Evolutionary conservation across 2,329 filamentous ascomycete genomes (phyloP), one percentile per base, ranked within the genome.

Genomic region (Penicillium concentricum): DNA sequence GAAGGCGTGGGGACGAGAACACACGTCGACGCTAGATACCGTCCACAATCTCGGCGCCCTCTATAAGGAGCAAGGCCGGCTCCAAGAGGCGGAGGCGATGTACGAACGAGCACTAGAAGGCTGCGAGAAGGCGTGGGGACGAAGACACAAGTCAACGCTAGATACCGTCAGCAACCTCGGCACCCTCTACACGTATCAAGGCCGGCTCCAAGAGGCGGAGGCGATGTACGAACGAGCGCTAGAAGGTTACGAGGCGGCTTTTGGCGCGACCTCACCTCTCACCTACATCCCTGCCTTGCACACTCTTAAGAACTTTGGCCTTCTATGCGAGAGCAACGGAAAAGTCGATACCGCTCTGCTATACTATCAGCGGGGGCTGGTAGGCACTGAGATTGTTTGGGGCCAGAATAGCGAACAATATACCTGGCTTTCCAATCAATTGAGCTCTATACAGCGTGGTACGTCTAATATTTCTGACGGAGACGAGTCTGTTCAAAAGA

Each of bases 71-170:
- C 51, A 58, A 47, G 46, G 37, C 12, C 15, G 30, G 53, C 26
- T 51, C 4, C 20, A 47, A n/a, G 49, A 59, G 28, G 49, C 50
- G 24, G 46, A 56, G 41, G 18, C 9, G 15, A 49, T 49, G 35
- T 41, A 30, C 35, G 5, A 13, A n/a, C 47, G 35, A 34, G 48
- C 38, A 8, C 24, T 57, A 3, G 12, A 26, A 32, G 45, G 38
- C 20, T 15, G 56, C 1, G 53, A 56, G 41, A 58, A 26, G 24
- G 24, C 24, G 24, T 26, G 24, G 24, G 24, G 24, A 26, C 24
- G 24, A 26, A 6, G 6, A 26, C 24, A 26, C 24, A 26, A 4
- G 24, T 26, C 24, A 6, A 26, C 24, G 24, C 24, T 26, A 4
- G 51, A 42, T 44, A 51, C 18, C 13, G 39, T 44, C 15, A 51